These are phyloP conservation scores for Lactarius evosmus DNA, from an alignment of 768 basidiomycete genomes.

Conservation along the genomic window DNA sequence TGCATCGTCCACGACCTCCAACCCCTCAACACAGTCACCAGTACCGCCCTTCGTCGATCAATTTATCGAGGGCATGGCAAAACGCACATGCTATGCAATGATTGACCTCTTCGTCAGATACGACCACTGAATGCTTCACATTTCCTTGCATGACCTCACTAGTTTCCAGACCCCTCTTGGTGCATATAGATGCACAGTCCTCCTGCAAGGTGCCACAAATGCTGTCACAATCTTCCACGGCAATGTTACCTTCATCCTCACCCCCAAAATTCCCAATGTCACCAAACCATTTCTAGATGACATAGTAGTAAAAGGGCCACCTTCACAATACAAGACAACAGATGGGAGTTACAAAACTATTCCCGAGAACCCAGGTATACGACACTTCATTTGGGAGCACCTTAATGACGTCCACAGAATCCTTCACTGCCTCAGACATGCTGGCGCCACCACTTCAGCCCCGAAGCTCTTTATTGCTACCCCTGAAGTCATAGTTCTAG, in stretches of 20 bases:
- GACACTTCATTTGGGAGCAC: background rate
- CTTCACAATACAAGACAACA: too few relatives aligned
- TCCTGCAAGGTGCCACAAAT: background rate
- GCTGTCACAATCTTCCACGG: background rate
- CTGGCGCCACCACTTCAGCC: background rate
- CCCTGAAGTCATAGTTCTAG: constrained; percentile 35
- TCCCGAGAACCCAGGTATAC: background rate
- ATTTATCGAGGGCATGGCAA: constrained; percentile 34
- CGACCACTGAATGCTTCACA: background rate
- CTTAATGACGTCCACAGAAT: background rate
- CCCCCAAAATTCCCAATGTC: background rate
- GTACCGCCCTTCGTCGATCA: too few relatives aligned
- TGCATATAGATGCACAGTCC: too few relatives aligned
- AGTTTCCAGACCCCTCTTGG: background rate
- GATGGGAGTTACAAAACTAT: background rate
- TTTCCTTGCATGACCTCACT: background rate
- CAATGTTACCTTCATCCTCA: background rate
- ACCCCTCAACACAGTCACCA: constrained; percentile 30
- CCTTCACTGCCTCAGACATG: background rate
- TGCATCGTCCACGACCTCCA: constrained; percentile 30
- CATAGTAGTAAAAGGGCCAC: too few relatives aligned
- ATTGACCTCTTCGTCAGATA: background rate
- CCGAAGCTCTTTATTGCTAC: background rate
- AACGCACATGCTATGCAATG: background rate
- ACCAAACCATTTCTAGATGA: too few relatives aligned